phyloP scores from a whole-genome alignment of 306 rosid species.

The Rosa multiflora region DNA sequence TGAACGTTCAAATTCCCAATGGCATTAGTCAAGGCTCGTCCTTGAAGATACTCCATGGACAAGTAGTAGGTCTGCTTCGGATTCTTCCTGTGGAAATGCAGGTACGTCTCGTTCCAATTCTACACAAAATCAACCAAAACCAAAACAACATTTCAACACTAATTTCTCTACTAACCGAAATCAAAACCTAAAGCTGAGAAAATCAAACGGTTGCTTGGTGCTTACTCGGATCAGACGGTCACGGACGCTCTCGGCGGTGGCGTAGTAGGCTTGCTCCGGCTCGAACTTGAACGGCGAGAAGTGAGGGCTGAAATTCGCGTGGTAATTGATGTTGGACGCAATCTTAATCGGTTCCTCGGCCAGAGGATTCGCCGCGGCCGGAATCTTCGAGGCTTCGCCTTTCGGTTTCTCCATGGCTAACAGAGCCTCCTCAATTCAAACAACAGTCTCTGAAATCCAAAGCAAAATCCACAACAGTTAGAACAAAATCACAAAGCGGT shows the following conservation, averaged over 20 bases:
- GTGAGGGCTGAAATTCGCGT: conserved; percentile 81
- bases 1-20: conserved; percentile 73
- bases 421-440: conserved; percentile 13
- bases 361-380: conserved; percentile 72
- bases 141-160: not conserved
- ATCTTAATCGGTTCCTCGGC: conserved; percentile 72
- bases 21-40: conserved; percentile 94
- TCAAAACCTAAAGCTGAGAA: conserved; percentile 18
- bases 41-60: conserved; percentile 99
- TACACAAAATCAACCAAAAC: conserved; percentile 34
- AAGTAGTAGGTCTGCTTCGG: conserved; percentile 98
- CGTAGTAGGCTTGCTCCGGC: conserved; percentile 83
- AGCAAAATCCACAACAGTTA: not conserved
- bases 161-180: not conserved
- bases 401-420: conserved; percentile 56
- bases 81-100: conserved; percentile 82
- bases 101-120: conserved; percentile 98
- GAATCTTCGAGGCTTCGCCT: conserved; percentile 48
- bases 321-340: conserved; percentile 89
- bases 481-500: not conserved
- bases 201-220: not conserved
- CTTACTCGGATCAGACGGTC: conserved; percentile 78
- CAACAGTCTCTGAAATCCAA: conserved; percentile 15
- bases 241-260: conserved; percentile 96
- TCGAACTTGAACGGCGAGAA: conserved; percentile 89